Evolutionary conservation across 257 asterid species (phyloP), one percentile per base, ranked within the genome.

Genomic region (Euphrasia confusa): DNA sequence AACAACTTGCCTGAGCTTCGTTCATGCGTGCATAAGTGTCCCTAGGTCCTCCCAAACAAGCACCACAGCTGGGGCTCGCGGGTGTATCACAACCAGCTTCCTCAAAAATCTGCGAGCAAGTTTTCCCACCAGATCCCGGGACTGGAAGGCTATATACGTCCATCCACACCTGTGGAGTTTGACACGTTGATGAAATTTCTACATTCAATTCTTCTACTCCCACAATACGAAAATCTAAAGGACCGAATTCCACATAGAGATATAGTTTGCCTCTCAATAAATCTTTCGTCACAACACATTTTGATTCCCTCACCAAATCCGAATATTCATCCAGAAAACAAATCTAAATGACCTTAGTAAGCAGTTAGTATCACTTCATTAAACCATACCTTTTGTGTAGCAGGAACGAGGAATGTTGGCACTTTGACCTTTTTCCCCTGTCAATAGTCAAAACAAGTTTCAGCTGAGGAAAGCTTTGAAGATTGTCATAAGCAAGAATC

Each of bases 81-180:
- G 99, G 99, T 2, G 99, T 93, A 75, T 93, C 99, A 33, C 99
- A 89, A 35, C 99, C 99, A 21, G 96, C 99, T 78, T 93, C 99
- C 72, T 89, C 97, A 73, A 93, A 93, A 67, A 89, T 89, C 81
- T 89, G 97, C 1, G 99, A 84, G 76, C 99, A 89, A 4, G 99
- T 93, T 78, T 85, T 85, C 54, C 99, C 97, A 12, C 37, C 37
- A 1, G 97, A 78, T 66, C 95, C 97, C 12, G 96, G 99, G 65
- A 93, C 97, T 0, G 89, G 90, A 70, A 87, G 91, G 74, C 86
- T 81, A 61, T 89, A 93, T 52, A 93, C 71, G 12, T 93, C 97
- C 99, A 89, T 89, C 99, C 97, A 89, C 17, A 92, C 96, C 99
- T 89, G 80, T 4, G 33, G 40, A 6, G 40, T 35, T 35, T 1